These are phyloP conservation scores for Dorcoceras hygrometricum DNA, from an alignment of 257 asterid genomes.

Conservation along the genomic window DNA sequence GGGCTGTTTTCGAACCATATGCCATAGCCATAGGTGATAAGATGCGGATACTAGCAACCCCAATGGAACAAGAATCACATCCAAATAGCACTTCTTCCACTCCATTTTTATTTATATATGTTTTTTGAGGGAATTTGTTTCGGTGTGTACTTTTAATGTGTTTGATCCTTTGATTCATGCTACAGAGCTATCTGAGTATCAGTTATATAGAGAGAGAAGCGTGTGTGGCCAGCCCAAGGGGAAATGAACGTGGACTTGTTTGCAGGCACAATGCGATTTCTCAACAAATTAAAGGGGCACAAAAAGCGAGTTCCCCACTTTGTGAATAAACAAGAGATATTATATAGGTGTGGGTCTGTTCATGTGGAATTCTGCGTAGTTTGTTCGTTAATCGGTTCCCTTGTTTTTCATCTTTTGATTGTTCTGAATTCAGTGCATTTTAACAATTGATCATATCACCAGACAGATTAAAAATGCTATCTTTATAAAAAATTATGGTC, in stretches of 20 bases:
- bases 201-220: neutral
- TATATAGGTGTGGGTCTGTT: conserved; percentile 11
- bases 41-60: conserved; percentile 47
- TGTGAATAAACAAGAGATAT: conserved; percentile 17
- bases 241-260: conserved; percentile 37
- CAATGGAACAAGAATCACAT: conserved; percentile 66
- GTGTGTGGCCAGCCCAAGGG: conserved; percentile 9
- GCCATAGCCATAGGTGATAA: conserved; percentile 61
- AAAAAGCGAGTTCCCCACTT: conserved; percentile 28
- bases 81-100: conserved; percentile 78
- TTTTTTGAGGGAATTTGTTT: too few species aligned
- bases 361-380: conserved; percentile 28
- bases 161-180: too few species aligned
- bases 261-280: conserved; percentile 19
- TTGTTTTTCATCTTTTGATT: neutral
- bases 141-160: too few species aligned
- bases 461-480: too few species aligned
- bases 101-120: conserved; percentile 50
- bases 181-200: too few species aligned
- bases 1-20: conserved; percentile 47
- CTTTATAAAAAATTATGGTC: too few species aligned
- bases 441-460: too few species aligned
- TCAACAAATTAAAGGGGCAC: neutral
- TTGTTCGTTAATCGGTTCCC: too few species aligned
- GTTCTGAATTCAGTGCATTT: too few species aligned